A percentile compares a stretch with the other conserved stretches of the same genome.
phyloP scores from a whole-genome alignment of 192 early-diverging fungal species.

The Endogone sp. region DNA sequence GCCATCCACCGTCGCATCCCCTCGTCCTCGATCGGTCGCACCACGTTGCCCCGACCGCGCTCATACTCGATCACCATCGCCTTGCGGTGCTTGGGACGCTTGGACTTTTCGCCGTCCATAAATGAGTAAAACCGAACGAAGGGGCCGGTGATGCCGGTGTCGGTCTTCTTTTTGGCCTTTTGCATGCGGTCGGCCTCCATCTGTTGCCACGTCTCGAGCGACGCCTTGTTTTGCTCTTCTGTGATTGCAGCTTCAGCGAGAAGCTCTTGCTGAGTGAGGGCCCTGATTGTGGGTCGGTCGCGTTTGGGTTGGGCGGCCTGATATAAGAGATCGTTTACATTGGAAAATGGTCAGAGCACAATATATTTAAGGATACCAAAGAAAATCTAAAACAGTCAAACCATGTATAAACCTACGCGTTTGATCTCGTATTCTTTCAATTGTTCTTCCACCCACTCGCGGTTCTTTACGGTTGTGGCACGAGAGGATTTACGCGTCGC shows the following conservation, averaged over 20 bases:
- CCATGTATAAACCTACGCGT: constrained; percentile 1
- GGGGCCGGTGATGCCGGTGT: constrained; percentile 25
- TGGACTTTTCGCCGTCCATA: constrained; percentile 31
- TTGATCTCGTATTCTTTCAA: constrained; percentile 39
- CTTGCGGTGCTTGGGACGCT: constrained; percentile 25
- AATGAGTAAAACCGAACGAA: constrained; percentile 47
- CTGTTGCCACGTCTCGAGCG: constrained; percentile 42
- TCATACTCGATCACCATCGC: constrained; percentile 12
- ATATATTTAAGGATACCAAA: too few relatives aligned
- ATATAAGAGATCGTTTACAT: background rate
- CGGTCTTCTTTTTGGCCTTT: constrained; percentile 30
- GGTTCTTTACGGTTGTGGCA: constrained; percentile 43
- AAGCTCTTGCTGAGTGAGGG: constrained; percentile 50
- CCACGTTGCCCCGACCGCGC: background rate
- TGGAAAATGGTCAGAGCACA: background rate
- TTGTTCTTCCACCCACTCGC: constrained; percentile 42
- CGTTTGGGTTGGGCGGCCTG: constrained; percentile 40
- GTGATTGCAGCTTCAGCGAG: constrained; percentile 49
- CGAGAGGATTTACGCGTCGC: constrained; percentile 45
- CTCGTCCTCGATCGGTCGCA: constrained; percentile 5
- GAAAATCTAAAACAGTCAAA: too few relatives aligned
- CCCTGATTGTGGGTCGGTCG: constrained; percentile 27
- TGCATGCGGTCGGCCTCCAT: constrained; percentile 43
- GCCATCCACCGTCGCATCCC: constrained; percentile 5
- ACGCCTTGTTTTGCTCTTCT: constrained; percentile 44